Evolutionary conservation across 2,329 filamentous ascomycete species (phyloP), one percentile per base, ranked within the genome.

Genomic region (Aspergillus novofumigatus): DNA sequence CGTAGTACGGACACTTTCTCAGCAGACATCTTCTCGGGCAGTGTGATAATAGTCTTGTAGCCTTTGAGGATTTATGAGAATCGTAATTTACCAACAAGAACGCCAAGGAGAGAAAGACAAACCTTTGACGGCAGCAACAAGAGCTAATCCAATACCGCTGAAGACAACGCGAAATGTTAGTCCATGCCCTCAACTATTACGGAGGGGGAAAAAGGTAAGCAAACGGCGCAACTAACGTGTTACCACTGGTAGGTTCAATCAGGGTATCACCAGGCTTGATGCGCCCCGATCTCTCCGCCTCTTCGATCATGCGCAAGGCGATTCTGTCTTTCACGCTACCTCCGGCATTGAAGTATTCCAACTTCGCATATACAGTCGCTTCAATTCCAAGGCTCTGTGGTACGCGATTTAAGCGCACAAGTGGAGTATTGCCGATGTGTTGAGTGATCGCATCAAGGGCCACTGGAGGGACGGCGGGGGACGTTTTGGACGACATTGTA

Each of bases 1-100:
- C 92, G 90, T 60, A 99, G 83, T 28, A 99, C 94, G 2, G 93
- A 89, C 42, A 99, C 94, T 78, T 99, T 99, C 78, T 99, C 94
- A 50, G 92, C 90, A 1, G 92, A 97, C 94, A 99, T 99, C 82
- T 99, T 99, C 79, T 99, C 94, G 52, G 94, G 94, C 49, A 99
- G 85, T 10, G 94, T 99, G 75, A 99, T 99, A 77, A 99, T 97
- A 44, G 92, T 95, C 77, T 93, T 93, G 83, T 97, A 99, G 64
- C 92, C 76, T 77, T 48, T 21, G 50, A 20, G 14, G 6, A n/a
- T 4, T 47, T 42, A 44, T 42, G 26, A 28, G 53, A 56, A 21
- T 21, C 5, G 51, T 21, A 23, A 29, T 49, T 53, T 49, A 7
- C 50, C 38, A 35, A 14, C 3, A 38, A 25, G 17, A 11, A 47